Evolutionary conservation across 495 filamentous ascomycete genomes (phyloP), one percentile per base, ranked within the genome.

Genomic region (Neurospora pannonica): DNA sequence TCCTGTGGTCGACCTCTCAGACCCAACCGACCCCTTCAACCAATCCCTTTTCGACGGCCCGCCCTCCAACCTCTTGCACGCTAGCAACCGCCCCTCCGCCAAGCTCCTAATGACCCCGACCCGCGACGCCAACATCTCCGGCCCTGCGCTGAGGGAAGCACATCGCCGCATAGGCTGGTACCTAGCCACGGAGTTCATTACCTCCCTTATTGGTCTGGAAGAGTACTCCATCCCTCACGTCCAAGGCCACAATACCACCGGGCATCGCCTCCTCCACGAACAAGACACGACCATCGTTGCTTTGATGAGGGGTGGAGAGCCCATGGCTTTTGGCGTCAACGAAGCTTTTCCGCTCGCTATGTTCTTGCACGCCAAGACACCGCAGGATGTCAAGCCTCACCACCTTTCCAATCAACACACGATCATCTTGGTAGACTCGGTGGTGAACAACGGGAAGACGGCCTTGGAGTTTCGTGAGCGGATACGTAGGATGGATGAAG

Each of bases 271-370:
- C 9, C 43, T 72, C 0, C 42, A 86, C 48, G 88, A 92, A 79
- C 8, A 81, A 10, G 74, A 81, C 24, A 92, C 89, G 5, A 75
- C 84, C 19, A 91, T 92, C 60, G 84, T 92, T 15, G 80, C 89
- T 0, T 79, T 92, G 34, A 91, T 92, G 90, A 88, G 90, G 38
- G 90, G 88, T 24, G 90, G 90, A 36, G 89, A 91, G 78, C 83
- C 90, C 15, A 89, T 92, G 88, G 90, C 90, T n/a, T 81, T 85
- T 7, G 90, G 90, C 7, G 84, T 92, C 73, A 89, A 78, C 76
- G 84, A 89, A 2, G 86, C 82, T 31, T 87, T 91, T 38, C 86
- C 87, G 0, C 74, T 78, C 1, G 87, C 89, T 17, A 85, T 81
- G 78, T 89, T 91, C 74, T 40, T 89, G 1, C 89, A 92, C 76